Evolutionary conservation across 2,329 filamentous ascomycete species (phyloP), one percentile per base, ranked within the genome.

Genomic region (Fonsecaea pedrosoi): DNA sequence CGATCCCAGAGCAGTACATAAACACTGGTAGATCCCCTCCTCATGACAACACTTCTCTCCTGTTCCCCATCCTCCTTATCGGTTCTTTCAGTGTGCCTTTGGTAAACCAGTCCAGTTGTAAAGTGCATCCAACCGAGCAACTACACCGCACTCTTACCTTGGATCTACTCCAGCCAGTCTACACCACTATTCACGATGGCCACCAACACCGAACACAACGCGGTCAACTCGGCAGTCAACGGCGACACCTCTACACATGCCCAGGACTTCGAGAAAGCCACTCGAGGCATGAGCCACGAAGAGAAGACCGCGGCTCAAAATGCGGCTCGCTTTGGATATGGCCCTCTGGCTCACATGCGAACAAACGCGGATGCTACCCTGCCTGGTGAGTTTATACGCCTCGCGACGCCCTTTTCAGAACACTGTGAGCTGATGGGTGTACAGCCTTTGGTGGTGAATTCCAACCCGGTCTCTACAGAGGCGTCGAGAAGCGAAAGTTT

Each of bases 381-480:
- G 12, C 70, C 69, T 25, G 70, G 70, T 72, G 55, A 60, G 61
- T 62, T 32, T 30, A 25, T 25, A 25, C 25, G 25, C 25, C 25
- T 25, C 25, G 25, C 5, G 3, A 13, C 40, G 4, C 30, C 40
- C 15, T 53, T 56, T 12, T 21, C 18, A 10, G 9, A 54, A 10
- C 10, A 38, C 30, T 54, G 34, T 35, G 42, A 37, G 48, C 54
- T 64, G 32, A 34, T 32, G 77, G 79, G 50, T 78, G 88, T 54
- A 83, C 85, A 60, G 85, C 90, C 73, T 90, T 90, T 74, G 90
- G 89, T 71, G 89, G 89, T 81, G 88, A 89, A 74, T 88, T 92
- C 78, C 89, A 92, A 78, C 89, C 90, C 60, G 89, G 89, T 80
- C 80, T 85, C 61, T 87, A 89, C 83, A 87, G 85, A 78, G 82